Base-by-base conservation (phyloP, 176 grass and related monocot genomes). In the Aegilops bicornis region DNA sequence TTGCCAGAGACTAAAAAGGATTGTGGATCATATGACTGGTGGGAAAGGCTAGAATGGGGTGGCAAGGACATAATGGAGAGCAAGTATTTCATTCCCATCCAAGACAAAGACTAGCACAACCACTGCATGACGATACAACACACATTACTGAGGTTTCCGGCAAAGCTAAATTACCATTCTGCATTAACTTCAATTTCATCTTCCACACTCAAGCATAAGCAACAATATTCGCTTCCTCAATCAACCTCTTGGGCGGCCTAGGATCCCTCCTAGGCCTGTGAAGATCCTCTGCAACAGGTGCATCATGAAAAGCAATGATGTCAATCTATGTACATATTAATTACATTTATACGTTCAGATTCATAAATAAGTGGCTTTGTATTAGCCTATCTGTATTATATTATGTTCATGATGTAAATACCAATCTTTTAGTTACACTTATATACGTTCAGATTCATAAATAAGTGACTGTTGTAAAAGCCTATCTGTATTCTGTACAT, bases 361-460 rank as follows among this genome's bases (percentile, higher is more conserved):
- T 35, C 66, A 69, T 69, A 35, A 13, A 25, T 36, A 69, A 69
- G 66, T 69, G 31, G 5, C 69, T 73, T 12, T 25, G 11, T 43
- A 73, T 22, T 43, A 73, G 22, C 69, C 37, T 25, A 7, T 73
- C 4, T 73, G 69, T 25, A 73, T 25, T n/a, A 42, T 14, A 72
- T 69, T 59, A 9, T 82, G 47, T 77, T 82, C 15, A 32, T 10
- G 86, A 14, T 68, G 43, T 17, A 77, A 56, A 54, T 48, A 16
- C 32, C 17, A 42, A 59, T 60, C 17, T 31, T 31, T 31, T 58
- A 20, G 12, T 33, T 33, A 68, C 30, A 79, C 35, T 43, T 25
- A 86, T 71, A 75, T 70, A 75, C 14, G 16, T 77, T 42, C 17
- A 61, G 64, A 82, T 76, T 69, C 85, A 73, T 39, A 48, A 64